Evolutionary conservation across 2,329 filamentous ascomycete genomes (phyloP).

Genomic region (Verticillium tricorpus): DNA sequence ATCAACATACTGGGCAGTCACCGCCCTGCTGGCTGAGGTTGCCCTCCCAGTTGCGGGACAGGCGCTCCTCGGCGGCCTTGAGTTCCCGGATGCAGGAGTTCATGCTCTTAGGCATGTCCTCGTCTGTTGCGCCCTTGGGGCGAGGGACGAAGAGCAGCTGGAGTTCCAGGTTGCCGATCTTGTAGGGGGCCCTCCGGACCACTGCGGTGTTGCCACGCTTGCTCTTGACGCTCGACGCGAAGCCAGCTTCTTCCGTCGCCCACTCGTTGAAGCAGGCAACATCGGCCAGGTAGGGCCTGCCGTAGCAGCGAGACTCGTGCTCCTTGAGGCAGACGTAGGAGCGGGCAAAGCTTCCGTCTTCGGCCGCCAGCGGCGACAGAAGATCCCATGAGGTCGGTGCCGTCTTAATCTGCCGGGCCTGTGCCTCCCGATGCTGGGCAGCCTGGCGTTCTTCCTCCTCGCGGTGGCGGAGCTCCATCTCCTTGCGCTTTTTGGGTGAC

Average conservation of each 20-base stretch:
- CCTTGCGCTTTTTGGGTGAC: conserved; percentile 94
- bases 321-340: conserved; percentile 93
- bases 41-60: conserved; percentile 78
- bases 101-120: conserved; percentile 99
- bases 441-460: conserved; percentile 75
- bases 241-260: conserved; percentile 79
- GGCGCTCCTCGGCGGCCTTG: conserved; percentile 79
- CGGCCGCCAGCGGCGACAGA: conserved; percentile 77
- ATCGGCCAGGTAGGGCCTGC: conserved; percentile 81
- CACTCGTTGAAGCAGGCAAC: conserved; percentile 98
- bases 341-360: conserved; percentile 90
- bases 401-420: conserved; percentile 55
- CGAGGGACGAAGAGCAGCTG: conserved; percentile 94
- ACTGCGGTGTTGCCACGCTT: conserved; percentile 72
- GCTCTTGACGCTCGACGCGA: conserved; percentile 86
- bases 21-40: conserved; percentile 94
- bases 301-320: conserved; percentile 83
- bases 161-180: conserved; percentile 88
- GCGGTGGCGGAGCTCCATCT: conserved; percentile 78
- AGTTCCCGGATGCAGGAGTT: conserved; percentile 92
- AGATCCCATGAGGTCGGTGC: conserved; percentile 79
- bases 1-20: conserved; percentile 81
- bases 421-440: conserved; percentile 59
- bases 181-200: conserved; percentile 87
- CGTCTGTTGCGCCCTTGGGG: conserved; percentile 79